Base-by-base conservation (phyloP, 2,329 filamentous ascomycete genomes). In the Colletotrichum simmondsii region DNA sequence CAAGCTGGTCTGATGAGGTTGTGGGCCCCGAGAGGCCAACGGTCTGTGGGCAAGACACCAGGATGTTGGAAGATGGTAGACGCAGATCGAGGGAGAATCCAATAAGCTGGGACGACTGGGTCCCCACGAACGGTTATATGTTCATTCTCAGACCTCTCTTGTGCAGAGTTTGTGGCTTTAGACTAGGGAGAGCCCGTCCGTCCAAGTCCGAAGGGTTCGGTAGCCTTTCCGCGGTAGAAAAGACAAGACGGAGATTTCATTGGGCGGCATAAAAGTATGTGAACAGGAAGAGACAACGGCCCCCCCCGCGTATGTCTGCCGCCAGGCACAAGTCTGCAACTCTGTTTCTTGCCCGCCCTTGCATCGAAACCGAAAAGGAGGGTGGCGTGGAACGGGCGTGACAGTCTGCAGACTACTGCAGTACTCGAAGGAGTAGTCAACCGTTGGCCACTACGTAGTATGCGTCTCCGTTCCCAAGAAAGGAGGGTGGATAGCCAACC, bases 111-210 rank as follows among this genome's bases (percentile, higher is more conserved):
- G 30, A 28, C 32, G 14, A 26, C 49, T 19, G 54, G 70, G 32
- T 30, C 19, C 3, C 19, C 19, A 22, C 32, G 56, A 70, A 61
- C 28, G 3, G 66, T 72, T 72, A 72, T 72, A 72, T 72, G 70
- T 56, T 52, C 60, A 61, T 65, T 49, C 12, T 35, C 56, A 42
- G 54, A 14, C 19, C 42, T 37, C 26, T 59, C 12, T 37, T 26
- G 10, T 32, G 24, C 53, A 62, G 26, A 32, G 32, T 30, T 58
- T 37, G 54, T 19, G 35, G 42, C 24, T 46, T 46, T 42, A 11
- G 10, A 37, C 32, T 37, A 56, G 32, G 62, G 62, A 46, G 52
- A 2, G 4, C 16, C 32, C 16, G 32, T 30, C 16, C 32, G n/a
- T 10, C 22, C 16, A 42, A 24, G 3, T 42, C 12, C 22, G 32